Conservation (phyloP, 129 eudicot genomes). For the Helianthus annuus region DNA sequence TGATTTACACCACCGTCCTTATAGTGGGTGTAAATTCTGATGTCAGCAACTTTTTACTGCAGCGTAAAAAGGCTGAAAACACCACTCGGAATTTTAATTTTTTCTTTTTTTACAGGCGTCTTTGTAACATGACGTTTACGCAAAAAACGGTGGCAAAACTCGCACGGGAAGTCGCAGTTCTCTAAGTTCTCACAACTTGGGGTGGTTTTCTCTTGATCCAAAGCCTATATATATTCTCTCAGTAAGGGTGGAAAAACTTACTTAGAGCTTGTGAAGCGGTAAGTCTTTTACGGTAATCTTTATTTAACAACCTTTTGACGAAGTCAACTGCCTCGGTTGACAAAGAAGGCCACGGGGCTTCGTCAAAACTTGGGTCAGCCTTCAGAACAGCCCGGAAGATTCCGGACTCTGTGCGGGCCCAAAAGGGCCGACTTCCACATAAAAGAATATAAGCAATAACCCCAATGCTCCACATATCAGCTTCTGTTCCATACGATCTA, state of each 20-base stretch:
- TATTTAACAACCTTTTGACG: conserved; percentile 84
- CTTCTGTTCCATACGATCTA: conserved; percentile 97
- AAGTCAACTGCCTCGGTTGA: conserved; percentile 93
- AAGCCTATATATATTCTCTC: background rate
- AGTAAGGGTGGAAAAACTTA: conserved; percentile 39
- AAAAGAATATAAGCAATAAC: conserved; percentile 97
- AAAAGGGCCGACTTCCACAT: conserved; percentile 98
- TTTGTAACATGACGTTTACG: no score
- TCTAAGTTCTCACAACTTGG: no score
- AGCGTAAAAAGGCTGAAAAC: no score
- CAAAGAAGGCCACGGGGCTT: conserved; percentile 95
- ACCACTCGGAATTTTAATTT: no score
- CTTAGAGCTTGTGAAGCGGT: conserved; percentile 99
- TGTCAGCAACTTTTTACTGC: background rate
- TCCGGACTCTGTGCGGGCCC: conserved; percentile 99
- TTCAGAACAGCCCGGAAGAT: conserved; percentile 93
- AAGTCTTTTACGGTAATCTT: conserved; percentile 93
- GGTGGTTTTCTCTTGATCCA: no score
- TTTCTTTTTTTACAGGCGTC: no score
- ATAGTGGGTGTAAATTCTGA: no score
- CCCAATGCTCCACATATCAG: conserved; percentile 99
- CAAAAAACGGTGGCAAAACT: no score
- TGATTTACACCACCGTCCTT: no score
- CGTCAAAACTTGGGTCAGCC: conserved; percentile 90
- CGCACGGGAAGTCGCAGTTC: no score